Conservation (phyloP, 345 rosid species). For the Eucalyptus virginea region DNA sequence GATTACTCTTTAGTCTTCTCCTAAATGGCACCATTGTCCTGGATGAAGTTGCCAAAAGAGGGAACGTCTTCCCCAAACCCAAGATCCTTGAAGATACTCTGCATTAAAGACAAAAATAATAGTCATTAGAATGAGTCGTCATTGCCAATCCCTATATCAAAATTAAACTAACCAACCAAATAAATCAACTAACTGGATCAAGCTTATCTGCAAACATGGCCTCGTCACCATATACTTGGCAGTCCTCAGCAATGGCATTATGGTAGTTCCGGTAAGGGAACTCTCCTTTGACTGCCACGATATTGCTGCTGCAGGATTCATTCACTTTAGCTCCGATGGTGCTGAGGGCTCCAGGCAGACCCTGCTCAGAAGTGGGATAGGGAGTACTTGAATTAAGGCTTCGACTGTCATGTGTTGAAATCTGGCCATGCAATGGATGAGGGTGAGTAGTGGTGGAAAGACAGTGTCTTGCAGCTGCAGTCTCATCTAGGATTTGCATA, state of each 20-base stretch:
- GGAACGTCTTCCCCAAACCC: background rate
- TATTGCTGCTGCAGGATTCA: background rate
- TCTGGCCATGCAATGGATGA: background rate
- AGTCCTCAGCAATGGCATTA: background rate
- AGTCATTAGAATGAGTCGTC: background rate
- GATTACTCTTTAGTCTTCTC: background rate
- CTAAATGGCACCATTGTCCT: background rate
- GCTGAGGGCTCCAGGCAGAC: background rate
- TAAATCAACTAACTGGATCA: background rate
- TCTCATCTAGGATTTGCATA: background rate
- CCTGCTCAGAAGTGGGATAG: background rate
- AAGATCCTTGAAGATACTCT: background rate
- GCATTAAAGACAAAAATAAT: background rate
- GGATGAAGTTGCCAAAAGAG: background rate
- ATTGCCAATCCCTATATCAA: background rate
- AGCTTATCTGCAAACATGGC: background rate
- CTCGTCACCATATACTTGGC: background rate
- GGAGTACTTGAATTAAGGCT: background rate
- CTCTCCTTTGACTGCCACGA: background rate
- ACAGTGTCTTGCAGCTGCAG: background rate
- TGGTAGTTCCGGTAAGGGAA: background rate
- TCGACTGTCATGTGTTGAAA: background rate
- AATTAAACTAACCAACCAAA: background rate
- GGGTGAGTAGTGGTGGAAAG: background rate
- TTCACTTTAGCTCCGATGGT: background rate